These are phyloP conservation scores for Chamaecrista fasciculata DNA, from an alignment of 306 rosid species.

Conservation along the genomic window DNA sequence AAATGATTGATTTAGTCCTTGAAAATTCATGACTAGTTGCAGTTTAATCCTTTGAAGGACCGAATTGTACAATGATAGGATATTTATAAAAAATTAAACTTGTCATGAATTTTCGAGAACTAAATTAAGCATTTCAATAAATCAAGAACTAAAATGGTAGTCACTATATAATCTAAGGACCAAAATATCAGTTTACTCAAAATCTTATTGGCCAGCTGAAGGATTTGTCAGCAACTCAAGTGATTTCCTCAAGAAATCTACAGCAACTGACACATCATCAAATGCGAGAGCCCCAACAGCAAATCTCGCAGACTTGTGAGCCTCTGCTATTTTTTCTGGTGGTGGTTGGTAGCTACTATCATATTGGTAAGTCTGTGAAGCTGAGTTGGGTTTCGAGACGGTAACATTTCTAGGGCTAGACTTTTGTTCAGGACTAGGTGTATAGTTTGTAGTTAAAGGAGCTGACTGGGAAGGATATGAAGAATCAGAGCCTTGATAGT, in stretches of 20 bases:
- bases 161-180: too few relatives aligned
- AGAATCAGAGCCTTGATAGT: constrained; percentile 73
- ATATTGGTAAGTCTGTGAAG: constrained; percentile 60
- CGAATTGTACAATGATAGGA: too few relatives aligned
- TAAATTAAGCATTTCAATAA: too few relatives aligned
- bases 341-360: constrained; percentile 83
- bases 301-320: constrained; percentile 98
- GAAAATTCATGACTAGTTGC: too few relatives aligned
- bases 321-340: constrained; percentile 90
- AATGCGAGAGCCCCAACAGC: constrained; percentile 99
- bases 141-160: too few relatives aligned
- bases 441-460: constrained; percentile 52
- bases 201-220: constrained; percentile 51
- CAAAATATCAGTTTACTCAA: too few relatives aligned
- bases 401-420: constrained; percentile 52
- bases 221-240: constrained; percentile 90
- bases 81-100: too few relatives aligned
- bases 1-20: too few relatives aligned
- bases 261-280: constrained; percentile 88
- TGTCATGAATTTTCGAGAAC: too few relatives aligned
- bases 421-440: constrained; percentile 46
- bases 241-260: constrained; percentile 79
- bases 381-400: constrained; percentile 50
- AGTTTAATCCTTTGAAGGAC: too few relatives aligned
- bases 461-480: constrained; percentile 54